Evolutionary conservation across 768 basidiomycete genomes (phyloP).

Genomic region (Calocybe cyanea): DNA sequence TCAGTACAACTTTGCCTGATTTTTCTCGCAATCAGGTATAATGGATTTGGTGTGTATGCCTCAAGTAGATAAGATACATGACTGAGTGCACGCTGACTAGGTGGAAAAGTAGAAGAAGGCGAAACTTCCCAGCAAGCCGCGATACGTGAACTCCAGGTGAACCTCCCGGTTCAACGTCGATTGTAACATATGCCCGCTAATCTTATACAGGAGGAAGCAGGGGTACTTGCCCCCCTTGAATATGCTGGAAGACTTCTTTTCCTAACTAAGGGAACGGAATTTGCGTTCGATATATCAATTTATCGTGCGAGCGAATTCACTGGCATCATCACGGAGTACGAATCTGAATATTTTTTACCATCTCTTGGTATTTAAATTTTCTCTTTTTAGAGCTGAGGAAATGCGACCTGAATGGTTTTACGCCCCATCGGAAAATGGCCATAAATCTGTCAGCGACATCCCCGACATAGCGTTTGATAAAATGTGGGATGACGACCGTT

Average conservation of each 20-base stretch:
- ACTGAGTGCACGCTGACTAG: conserved; percentile 18
- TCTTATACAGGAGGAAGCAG: conserved; percentile 70
- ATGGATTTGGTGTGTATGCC: conserved; percentile 64
- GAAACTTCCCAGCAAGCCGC: conserved; percentile 73
- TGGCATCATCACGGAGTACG: conserved; percentile 67
- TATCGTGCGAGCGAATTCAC: conserved; percentile 61
- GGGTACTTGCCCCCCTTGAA: conserved; percentile 61
- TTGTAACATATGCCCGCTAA: background rate
- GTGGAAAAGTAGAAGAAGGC: conserved; percentile 75
- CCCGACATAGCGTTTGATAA: conserved; percentile 55
- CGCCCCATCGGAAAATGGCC: conserved; percentile 16
- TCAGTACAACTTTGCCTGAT: background rate
- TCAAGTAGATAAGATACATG: background rate
- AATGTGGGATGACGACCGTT: conserved; percentile 59
- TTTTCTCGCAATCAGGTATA: conserved; percentile 48
- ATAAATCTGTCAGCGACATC: conserved; percentile 8
- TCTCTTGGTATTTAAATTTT: background rate
- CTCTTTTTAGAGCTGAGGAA: conserved; percentile 65
- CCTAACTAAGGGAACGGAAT: conserved; percentile 45
- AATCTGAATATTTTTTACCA: conserved; percentile 1
- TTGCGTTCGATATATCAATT: conserved; percentile 69
- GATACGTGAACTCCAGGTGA: conserved; percentile 64
- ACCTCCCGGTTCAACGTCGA: background rate
- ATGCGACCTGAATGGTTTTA: conserved; percentile 86
- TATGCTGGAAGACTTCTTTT: conserved; percentile 69